Evolutionary conservation across 2,329 filamentous ascomycete genomes (phyloP).

Genomic region (Colletotrichum sojae): DNA sequence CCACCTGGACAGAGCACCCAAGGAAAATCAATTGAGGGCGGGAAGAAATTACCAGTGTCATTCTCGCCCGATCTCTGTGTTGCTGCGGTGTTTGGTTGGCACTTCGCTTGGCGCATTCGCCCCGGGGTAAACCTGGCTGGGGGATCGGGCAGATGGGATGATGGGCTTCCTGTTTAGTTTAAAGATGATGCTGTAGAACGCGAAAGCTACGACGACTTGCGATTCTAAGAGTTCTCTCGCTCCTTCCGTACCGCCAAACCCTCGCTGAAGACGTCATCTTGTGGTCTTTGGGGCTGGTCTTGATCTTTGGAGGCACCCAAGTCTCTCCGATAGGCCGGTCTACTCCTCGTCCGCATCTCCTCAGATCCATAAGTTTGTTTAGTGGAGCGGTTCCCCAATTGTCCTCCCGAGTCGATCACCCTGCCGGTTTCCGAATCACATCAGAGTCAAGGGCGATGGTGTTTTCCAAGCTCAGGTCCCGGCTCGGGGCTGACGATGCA

Average conservation of each 20-base stretch:
- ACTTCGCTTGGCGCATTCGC: conserved; percentile 11
- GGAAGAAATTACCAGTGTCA: neutral
- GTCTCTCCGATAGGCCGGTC: neutral
- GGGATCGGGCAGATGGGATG: neutral
- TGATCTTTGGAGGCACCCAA: neutral
- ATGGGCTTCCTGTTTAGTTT: conserved; percentile 3
- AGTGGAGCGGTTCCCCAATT: neutral
- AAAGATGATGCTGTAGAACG: conserved; percentile 16
- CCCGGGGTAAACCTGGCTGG: neutral
- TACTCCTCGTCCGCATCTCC: neutral
- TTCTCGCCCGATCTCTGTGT: conserved; percentile 10
- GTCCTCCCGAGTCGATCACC: neutral
- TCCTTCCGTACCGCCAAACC: neutral
- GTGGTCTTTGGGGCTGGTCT: neutral
- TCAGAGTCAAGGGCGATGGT: conserved; percentile 5
- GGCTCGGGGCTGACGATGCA: conserved; percentile 1
- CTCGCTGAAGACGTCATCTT: neutral
- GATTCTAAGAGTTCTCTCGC: neutral
- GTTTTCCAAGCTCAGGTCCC: conserved; percentile 18
- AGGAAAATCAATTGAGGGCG: neutral
- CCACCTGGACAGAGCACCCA: neutral
- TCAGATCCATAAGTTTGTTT: neutral
- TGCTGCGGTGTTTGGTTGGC: neutral
- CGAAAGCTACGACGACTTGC: no score
- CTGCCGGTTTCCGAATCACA: neutral